Base-by-base conservation (phyloP, 2,329 filamentous ascomycete species). In the Ambrosiella beaveri region DNA sequence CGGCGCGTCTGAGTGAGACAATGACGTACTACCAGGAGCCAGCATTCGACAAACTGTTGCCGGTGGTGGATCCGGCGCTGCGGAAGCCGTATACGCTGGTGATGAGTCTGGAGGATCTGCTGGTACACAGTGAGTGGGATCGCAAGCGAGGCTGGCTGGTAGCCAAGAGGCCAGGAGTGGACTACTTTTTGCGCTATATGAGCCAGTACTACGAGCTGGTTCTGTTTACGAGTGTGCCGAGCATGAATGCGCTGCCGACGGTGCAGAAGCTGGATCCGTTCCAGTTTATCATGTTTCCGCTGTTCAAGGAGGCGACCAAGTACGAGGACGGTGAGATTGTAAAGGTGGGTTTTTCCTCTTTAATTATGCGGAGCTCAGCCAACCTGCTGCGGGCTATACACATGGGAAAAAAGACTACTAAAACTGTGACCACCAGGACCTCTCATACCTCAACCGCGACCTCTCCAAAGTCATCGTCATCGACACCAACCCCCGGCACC, bases 121-220 rank as follows among this genome's bases (percentile, higher is more conserved):
- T 98, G 57, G 82, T 98, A 37, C 91, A 96, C 73, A 95, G 87
- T 67, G 88, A 95, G 68, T 98, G 93, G 93, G 81, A 82, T 27
- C 81, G 91, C 59, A 88, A 97, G 68, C 86, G 96, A 67, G 93
- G 93, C 60, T 98, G 93, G 89, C 82, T 91, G 64, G 79, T 94
- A 62, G 93, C 93, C 36, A 98, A 98, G 75, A 81, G 93, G 54
- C 93, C 93, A 40, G 93, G 93, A 51, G 80, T 94, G 62, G 93
- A 98, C 73, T 98, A 98, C 74, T 98, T 98, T 74, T 74, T 98
- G 63, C 87, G 88, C 67, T 98, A 98, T 70, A 79, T 98, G 54
- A 91, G 87, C 71, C 90, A 96, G 70, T 97, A 98, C 77, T 98
- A 96, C 68, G 93, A 98, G 71, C 77, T 98, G 57, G 93, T 97